These are phyloP conservation scores for Trifolium pratense DNA, from an alignment of 306 rosid genomes.

Conservation along the genomic window DNA sequence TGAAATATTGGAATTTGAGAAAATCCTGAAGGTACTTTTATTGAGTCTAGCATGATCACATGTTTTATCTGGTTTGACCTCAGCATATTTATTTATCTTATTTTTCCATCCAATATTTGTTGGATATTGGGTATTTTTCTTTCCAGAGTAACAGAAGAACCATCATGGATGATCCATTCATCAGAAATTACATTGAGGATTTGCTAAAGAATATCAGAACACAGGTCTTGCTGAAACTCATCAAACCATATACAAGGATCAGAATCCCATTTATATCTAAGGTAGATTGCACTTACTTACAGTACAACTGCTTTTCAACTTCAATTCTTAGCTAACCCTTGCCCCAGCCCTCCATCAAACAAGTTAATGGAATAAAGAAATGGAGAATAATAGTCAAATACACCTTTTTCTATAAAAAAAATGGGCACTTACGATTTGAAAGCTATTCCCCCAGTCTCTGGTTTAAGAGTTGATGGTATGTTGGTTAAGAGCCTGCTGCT, in stretches of 20 bases:
- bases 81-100: slow-evolving; percentile 34
- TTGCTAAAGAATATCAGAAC: slow-evolving; percentile 95
- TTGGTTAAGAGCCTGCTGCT: slow-evolving; percentile 31
- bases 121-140: slow-evolving; percentile 38
- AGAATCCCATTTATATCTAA: slow-evolving; percentile 94
- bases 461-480: slow-evolving; percentile 26
- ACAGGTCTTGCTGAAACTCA: slow-evolving; percentile 94
- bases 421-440: background rate
- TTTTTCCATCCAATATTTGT: slow-evolving; percentile 31
- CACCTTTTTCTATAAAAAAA: slow-evolving; percentile 2
- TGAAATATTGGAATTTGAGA: slow-evolving; percentile 96
- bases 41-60: slow-evolving; percentile 15
- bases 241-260: slow-evolving; percentile 96
- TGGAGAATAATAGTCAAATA: slow-evolving; percentile 22
- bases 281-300: slow-evolving; percentile 51
- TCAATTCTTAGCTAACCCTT: slow-evolving; percentile 10
- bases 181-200: slow-evolving; percentile 95
- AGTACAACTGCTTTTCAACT: background rate
- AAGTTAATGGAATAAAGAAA: slow-evolving; percentile 1
- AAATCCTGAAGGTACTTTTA: slow-evolving; percentile 77
- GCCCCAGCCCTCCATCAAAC: background rate
- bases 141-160: slow-evolving; percentile 82
- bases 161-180: slow-evolving; percentile 96
- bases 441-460: background rate
- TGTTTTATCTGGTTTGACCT: slow-evolving; percentile 18